phyloP scores from a whole-genome alignment of 768 basidiomycete species.

The Russula griseocarnosa region DNA sequence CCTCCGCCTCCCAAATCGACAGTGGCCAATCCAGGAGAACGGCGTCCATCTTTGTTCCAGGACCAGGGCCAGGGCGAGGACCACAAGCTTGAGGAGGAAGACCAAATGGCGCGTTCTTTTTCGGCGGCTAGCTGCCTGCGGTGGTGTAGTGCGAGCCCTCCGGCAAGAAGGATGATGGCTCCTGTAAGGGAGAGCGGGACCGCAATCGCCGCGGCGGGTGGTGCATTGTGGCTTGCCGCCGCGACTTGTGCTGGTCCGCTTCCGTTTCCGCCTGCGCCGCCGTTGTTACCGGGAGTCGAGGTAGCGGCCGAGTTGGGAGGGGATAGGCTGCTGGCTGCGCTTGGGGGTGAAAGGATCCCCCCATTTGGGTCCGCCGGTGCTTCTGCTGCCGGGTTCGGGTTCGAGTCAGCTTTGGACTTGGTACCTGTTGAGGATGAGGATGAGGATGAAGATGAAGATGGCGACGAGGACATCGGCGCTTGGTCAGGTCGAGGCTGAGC shows the following conservation, averaged over 20 bases:
- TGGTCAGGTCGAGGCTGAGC: conserved; percentile 11
- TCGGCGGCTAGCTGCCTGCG: conserved; percentile 30
- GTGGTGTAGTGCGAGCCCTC: conserved; percentile 31
- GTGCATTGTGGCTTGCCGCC: conserved; percentile 29
- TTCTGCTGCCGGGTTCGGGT: not conserved
- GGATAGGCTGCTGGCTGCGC: conserved; percentile 6
- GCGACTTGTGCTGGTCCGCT: conserved; percentile 28
- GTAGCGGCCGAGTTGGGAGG: conserved; percentile 7
- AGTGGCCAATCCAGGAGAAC: not conserved
- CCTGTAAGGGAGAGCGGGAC: conserved; percentile 37
- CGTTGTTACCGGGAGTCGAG: not conserved
- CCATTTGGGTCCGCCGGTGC: conserved; percentile 5
- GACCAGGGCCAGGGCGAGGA: too few species aligned
- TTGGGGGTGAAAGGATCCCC: conserved; percentile 6
- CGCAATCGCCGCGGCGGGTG: conserved; percentile 35
- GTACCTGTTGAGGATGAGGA: not conserved
- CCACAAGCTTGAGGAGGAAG: not conserved
- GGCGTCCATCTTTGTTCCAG: not conserved
- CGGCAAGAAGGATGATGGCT: conserved; percentile 33
- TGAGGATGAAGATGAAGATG: conserved; percentile 6
- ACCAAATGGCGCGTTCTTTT: conserved; percentile 16
- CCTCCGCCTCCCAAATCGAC: not conserved
- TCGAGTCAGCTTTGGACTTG: not conserved
- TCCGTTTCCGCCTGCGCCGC: too few species aligned
- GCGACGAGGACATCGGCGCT: conserved; percentile 9